phyloP scores from a whole-genome alignment of 2,329 filamentous ascomycete genomes.

The Nectriaceae sp. region DNA sequence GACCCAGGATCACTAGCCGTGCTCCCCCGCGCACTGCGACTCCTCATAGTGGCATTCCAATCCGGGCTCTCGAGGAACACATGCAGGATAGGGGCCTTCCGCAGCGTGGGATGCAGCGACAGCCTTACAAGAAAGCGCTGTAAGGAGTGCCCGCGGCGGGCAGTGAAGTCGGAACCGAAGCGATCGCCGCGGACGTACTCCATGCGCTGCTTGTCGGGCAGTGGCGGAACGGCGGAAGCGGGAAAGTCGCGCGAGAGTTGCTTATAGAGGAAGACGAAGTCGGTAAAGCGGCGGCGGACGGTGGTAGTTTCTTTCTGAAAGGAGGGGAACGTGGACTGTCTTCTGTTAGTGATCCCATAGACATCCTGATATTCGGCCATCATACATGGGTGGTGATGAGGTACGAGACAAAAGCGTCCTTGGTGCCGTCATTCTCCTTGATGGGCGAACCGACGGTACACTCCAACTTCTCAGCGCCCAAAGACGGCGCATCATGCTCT shows the following conservation, averaged over 20 bases:
- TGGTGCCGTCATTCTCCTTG: slow-evolving; percentile 95
- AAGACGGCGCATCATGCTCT: slow-evolving; percentile 60
- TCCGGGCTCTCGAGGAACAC: slow-evolving; percentile 90
- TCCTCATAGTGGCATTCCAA: slow-evolving; percentile 96
- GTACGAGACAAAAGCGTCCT: slow-evolving; percentile 96
- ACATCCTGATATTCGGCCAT: slow-evolving; percentile 7
- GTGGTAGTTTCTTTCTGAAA: slow-evolving; percentile 81
- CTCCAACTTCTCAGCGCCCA: slow-evolving; percentile 75
- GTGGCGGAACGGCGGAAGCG: slow-evolving; percentile 86
- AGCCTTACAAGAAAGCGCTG: slow-evolving; percentile 88
- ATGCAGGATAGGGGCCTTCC: slow-evolving; percentile 79
- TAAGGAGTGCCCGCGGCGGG: slow-evolving; percentile 83
- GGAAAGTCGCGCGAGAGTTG: slow-evolving; percentile 85
- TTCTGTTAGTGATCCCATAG: not conserved
- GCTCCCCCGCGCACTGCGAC: slow-evolving; percentile 67
- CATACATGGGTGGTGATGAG: slow-evolving; percentile 84
- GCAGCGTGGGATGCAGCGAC: slow-evolving; percentile 84
- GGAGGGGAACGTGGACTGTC: slow-evolving; percentile 86
- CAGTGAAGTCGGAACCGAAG: slow-evolving; percentile 91
- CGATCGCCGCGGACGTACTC: slow-evolving; percentile 96
- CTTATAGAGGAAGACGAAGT: slow-evolving; percentile 97
- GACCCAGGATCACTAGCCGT: slow-evolving; percentile 49
- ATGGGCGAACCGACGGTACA: slow-evolving; percentile 81
- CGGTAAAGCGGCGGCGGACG: slow-evolving; percentile 90
- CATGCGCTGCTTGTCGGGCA: slow-evolving; percentile 99